phyloP scores from a whole-genome alignment of 176 grass and related monocot genomes.

The Zea luxurians region DNA sequence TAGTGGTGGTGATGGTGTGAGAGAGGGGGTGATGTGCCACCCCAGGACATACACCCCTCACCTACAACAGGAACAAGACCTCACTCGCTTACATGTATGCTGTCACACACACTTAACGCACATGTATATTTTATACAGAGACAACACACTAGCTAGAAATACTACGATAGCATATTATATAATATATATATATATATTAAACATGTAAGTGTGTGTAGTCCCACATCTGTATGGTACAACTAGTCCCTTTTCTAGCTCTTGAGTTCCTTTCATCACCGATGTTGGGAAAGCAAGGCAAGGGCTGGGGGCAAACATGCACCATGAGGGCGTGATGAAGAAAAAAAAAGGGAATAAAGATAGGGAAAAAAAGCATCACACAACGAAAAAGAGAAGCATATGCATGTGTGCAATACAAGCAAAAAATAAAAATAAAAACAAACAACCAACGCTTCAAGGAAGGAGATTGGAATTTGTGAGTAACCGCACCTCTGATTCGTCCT shows the following conservation, averaged over 20 bases:
- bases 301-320: slow-evolving; percentile 32
- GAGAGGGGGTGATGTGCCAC: slow-evolving; percentile 49
- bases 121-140: background rate
- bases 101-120: slow-evolving; percentile 19
- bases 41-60: slow-evolving; percentile 61
- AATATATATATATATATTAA: background rate
- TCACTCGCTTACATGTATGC: background rate
- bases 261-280: slow-evolving; percentile 56
- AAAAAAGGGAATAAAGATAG: background rate
- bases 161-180: background rate
- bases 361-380: slow-evolving; percentile 23
- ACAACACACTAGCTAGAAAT: background rate
- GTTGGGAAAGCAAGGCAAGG: slow-evolving; percentile 46
- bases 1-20: background rate
- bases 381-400: background rate
- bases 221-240: slow-evolving; percentile 50
- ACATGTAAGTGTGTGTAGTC: slow-evolving; percentile 20
- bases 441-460: slow-evolving; percentile 7
- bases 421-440: background rate
- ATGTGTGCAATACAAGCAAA: background rate
- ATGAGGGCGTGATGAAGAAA: slow-evolving; percentile 7
- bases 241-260: slow-evolving; percentile 53
- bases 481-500: slow-evolving; percentile 83
- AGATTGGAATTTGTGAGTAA: background rate
- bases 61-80: slow-evolving; percentile 46